phyloP scores from a whole-genome alignment of 495 filamentous ascomycete genomes.

The Penicillium samsonianum region DNA sequence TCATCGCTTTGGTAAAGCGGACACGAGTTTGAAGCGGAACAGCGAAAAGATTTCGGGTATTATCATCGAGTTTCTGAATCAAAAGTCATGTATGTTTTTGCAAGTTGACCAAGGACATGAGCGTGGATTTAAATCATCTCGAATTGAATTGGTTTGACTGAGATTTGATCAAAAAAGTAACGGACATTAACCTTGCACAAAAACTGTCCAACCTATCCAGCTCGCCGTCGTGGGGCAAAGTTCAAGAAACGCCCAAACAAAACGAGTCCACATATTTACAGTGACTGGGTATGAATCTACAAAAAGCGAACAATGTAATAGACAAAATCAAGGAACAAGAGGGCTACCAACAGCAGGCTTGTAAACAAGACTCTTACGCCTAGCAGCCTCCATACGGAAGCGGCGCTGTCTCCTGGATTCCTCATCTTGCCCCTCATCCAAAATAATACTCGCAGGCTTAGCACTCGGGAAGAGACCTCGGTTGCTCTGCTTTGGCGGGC shows the following conservation, averaged over 20 bases:
- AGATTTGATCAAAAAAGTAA: background rate
- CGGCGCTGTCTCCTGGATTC: slow-evolving; percentile 52
- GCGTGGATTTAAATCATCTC: background rate
- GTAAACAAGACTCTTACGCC: slow-evolving; percentile 81
- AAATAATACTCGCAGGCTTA: slow-evolving; percentile 16
- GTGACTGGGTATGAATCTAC: slow-evolving; percentile 13
- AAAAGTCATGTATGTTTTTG: background rate
- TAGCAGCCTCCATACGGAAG: slow-evolving; percentile 68
- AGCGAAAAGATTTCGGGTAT: background rate
- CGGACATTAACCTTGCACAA: background rate
- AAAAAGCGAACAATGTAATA: slow-evolving; percentile 6
- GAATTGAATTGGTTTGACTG: background rate
- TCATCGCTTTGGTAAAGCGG: background rate
- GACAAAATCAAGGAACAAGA: slow-evolving; percentile 37
- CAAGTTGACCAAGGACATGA: background rate
- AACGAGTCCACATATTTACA: slow-evolving; percentile 28
- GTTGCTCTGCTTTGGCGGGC: slow-evolving; percentile 65
- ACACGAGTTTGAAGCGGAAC: background rate
- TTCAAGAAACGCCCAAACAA: slow-evolving; percentile 8
- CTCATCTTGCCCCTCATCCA: slow-evolving; percentile 30
- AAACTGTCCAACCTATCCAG: slow-evolving; percentile 1
- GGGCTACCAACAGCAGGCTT: slow-evolving; percentile 79
- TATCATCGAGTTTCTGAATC: background rate
- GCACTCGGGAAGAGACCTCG: slow-evolving; percentile 44
- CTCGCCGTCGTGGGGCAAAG: background rate